These are phyloP conservation scores for Saturnispora diversa DNA, from an alignment of 805 yeast genomes.

Conservation along the genomic window DNA sequence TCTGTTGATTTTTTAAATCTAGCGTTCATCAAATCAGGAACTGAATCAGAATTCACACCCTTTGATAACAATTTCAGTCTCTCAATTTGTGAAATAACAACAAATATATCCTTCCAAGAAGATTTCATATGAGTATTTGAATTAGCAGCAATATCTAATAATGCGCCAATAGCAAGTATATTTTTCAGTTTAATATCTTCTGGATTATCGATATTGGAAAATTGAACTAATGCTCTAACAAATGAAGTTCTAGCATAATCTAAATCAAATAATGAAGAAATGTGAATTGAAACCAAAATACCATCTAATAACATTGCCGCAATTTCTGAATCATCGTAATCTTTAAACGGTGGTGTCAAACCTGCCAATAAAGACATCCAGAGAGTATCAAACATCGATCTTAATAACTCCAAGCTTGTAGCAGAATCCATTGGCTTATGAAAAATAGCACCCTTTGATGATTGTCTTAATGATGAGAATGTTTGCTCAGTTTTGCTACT, in stretches of 20 bases:
- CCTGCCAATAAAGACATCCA: constrained; percentile 99
- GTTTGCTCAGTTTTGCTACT: constrained; percentile 80
- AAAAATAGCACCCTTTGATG: constrained; percentile 51
- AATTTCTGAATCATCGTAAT: constrained; percentile 67
- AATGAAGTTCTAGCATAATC: constrained; percentile 84
- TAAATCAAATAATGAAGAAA: constrained; percentile 75
- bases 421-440: constrained; percentile 33
- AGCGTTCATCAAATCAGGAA: constrained; percentile 81
- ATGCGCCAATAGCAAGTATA: constrained; percentile 65
- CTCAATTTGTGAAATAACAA: constrained; percentile 84
- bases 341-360: constrained; percentile 87
- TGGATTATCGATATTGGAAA: constrained; percentile 69
- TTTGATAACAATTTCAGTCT: constrained; percentile 79
- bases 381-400: constrained; percentile 82
- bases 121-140: constrained; percentile 69
- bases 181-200: constrained; percentile 74
- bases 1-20: constrained; percentile 46
- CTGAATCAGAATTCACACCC: constrained; percentile 73
- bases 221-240: constrained; percentile 82
- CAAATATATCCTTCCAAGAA: constrained; percentile 80
- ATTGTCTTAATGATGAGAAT: constrained; percentile 50
- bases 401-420: constrained; percentile 77
- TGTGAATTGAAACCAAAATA: constrained; percentile 68
- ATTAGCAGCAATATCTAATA: constrained; percentile 66
- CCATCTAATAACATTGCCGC: constrained; percentile 75